Percentiles rank a stretch among this genome's conserved stretches.
phyloP scores from a whole-genome alignment of 345 rosid species.

The Pistacia atlantica region DNA sequence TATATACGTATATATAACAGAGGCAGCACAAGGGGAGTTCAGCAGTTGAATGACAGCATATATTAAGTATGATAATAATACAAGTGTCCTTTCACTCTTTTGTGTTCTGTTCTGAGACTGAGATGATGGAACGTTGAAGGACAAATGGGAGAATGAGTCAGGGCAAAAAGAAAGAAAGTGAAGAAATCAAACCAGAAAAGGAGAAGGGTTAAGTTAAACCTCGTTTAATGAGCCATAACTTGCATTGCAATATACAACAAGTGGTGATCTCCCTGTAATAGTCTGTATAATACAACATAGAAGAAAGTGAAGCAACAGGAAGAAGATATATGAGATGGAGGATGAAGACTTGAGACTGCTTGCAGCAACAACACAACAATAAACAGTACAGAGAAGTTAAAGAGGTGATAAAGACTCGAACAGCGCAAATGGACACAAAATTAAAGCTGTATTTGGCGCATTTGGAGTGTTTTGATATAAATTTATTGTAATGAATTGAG shows the following conservation, averaged over 20 bases:
- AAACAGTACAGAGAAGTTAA: not conserved
- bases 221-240: slow-evolving; percentile 35
- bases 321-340: no score
- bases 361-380: not conserved
- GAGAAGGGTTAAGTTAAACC: slow-evolving; percentile 16
- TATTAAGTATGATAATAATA: not conserved
- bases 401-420: slow-evolving; percentile 26
- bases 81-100: not conserved
- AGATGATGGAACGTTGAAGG: slow-evolving; percentile 50
- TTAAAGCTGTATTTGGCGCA: slow-evolving; percentile 23
- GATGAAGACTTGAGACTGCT: not conserved
- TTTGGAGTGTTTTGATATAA: not conserved
- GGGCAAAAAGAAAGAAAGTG: slow-evolving; percentile 6
- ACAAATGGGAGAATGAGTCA: slow-evolving; percentile 25
- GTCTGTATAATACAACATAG: not conserved
- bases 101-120: slow-evolving; percentile 2
- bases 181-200: slow-evolving; percentile 14
- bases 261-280: no score
- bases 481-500: not conserved
- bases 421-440: slow-evolving; percentile 32
- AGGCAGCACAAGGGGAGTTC: slow-evolving; percentile 16
- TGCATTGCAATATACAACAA: no score
- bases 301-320: slow-evolving; percentile 20
- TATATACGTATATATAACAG: not conserved
- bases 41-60: slow-evolving; percentile 36